A percentile compares a stretch with the other conserved stretches of the same genome.
phyloP scores from a whole-genome alignment of 2,329 filamentous ascomycete species.

The Dactylellina leptospora region DNA sequence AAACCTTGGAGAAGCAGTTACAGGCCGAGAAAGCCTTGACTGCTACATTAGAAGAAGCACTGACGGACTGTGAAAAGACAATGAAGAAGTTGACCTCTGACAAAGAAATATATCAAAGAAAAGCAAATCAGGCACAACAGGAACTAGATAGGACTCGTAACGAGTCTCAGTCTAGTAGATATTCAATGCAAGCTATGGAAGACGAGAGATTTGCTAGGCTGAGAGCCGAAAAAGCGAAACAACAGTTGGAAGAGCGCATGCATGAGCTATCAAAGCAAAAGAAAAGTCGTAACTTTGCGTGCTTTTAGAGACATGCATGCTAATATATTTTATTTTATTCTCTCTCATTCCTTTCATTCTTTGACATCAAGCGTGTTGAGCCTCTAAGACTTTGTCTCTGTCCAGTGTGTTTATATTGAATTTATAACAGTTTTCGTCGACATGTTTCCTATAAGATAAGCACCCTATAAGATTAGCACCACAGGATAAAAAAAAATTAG shows the following conservation, averaged over 20 bases:
- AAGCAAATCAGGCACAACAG: constrained; percentile 65
- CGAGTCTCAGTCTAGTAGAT: constrained; percentile 64
- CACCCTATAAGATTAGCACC: no score
- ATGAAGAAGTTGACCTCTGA: constrained; percentile 71
- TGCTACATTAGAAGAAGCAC: constrained; percentile 90
- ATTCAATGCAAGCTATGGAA: constrained; percentile 86
- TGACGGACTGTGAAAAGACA: constrained; percentile 84
- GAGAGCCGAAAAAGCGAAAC: constrained; percentile 86
- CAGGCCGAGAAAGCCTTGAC: constrained; percentile 96
- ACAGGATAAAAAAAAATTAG: no score
- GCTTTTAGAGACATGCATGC: constrained; percentile 74
- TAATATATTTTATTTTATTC: neutral
- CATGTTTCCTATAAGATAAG: no score
- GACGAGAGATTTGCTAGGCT: constrained; percentile 93
- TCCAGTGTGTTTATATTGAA: no score
- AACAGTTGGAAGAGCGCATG: constrained; percentile 93
- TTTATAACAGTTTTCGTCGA: no score
- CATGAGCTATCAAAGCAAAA: constrained; percentile 86
- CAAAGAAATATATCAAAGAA: constrained; percentile 88
- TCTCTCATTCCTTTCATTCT: neutral
- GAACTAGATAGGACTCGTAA: constrained; percentile 57
- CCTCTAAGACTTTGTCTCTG: no score
- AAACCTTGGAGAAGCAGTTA: constrained; percentile 95
- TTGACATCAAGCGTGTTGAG: no score
- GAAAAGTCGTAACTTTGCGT: constrained; percentile 96